Base-by-base conservation (phyloP, 768 basidiomycete species). In the Rossbeevera mucosa region DNA sequence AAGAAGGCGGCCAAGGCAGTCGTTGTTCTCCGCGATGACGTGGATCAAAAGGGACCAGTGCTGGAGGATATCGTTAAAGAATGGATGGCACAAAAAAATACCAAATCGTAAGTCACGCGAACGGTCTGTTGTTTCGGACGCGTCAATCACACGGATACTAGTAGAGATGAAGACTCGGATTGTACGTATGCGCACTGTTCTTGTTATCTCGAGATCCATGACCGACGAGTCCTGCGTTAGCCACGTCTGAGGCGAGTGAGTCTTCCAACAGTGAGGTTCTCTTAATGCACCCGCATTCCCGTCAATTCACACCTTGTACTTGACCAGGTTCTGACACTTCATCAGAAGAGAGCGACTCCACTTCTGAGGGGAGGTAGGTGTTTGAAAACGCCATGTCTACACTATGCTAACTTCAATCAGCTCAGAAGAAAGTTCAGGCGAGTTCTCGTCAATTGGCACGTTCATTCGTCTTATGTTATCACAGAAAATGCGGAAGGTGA, bases 1-100 rank as follows among this genome's bases (percentile, higher is more conserved):
- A 88, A 81, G 71, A 88, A 85, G 58, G 87, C 86, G 22, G 88
- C 80, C 20, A 83, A 81, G 66, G 74, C 77, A 44, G 62, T 80
- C 14, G 79, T 86, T 36, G 69, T 82, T 12, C 71, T 90, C 22
- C 80, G 83, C 55, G 83, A 86, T 51, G 76, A 74, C 31, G 60
- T 77, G 38, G 61, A 71, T 30, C 51, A 68, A 33, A 71, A 78
- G 9, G 80, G 78, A 3, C 78, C 81, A n/a, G 64, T 76, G 14
- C 66, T 92, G 58, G 83, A 85, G 45, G 76, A 79, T 30, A 84
- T 91, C 48, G 66, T 92, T 7, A 73, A 74, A 52, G 74, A 80
- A 60, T 91, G 88, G 89, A 85, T 77, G 64, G 53, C 61, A 4
- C 57, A 63, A 13, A 62, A 70, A 43, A 58, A 62, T 25, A 61